Conservation (phyloP, 2,329 filamentous ascomycete species). For the Xylaria sp. region DNA sequence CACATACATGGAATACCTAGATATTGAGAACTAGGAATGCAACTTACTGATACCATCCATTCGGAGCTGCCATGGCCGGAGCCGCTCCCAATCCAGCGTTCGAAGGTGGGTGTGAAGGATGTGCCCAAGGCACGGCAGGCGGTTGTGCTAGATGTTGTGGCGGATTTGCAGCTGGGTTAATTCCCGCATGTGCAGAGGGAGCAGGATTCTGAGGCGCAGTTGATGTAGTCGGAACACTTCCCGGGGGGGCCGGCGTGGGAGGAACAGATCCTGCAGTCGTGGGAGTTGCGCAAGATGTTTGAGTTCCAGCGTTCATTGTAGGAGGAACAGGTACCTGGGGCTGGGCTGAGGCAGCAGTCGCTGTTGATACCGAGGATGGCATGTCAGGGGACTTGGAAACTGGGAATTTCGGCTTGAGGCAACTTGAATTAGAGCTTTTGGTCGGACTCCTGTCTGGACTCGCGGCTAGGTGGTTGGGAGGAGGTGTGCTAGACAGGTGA, state of each 20-base stretch:
- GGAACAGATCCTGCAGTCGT: neutral
- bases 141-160: neutral
- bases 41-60: slow-evolving; percentile 28
- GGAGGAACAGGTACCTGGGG: neutral
- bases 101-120: neutral
- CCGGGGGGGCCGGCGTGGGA: neutral
- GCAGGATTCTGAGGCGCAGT: neutral
- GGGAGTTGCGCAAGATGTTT: neutral
- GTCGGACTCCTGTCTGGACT: neutral
- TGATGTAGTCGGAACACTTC: neutral
- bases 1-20: neutral
- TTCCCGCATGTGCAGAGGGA: neutral
- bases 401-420: neutral
- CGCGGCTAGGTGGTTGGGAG: neutral
- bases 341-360: neutral
- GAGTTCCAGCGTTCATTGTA: neutral
- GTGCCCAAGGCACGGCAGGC: neutral
- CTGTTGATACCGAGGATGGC: neutral
- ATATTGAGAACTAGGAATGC: neutral
- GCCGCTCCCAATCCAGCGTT: too few species aligned
- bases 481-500: neutral
- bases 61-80: neutral
- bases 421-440: neutral
- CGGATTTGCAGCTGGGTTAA: neutral
- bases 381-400: neutral